Evolutionary conservation across 805 yeast genomes (phyloP), one percentile per base, ranked within the genome.

Genomic region (Ogataea henricii): DNA sequence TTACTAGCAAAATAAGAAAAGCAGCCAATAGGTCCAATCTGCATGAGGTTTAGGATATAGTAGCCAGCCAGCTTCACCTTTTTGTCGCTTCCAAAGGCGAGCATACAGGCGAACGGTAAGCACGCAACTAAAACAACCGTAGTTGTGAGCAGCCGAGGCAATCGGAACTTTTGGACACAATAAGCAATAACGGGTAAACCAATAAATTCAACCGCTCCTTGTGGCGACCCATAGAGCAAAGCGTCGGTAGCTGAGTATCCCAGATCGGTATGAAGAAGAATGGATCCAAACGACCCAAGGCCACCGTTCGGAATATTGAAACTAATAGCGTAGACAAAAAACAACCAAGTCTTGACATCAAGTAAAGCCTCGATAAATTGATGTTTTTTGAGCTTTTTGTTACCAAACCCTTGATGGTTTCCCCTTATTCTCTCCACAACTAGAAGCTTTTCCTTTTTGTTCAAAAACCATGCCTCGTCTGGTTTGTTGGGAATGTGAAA

Each of bases 401-500:
- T 64, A 40, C 62, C 65, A 29, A 57, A 59, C 33, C 67, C 67
- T 48, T 55, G 57, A 17, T 53, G 35, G 41, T 56, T 57, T 4
- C 36, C 48, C 32, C 54, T 49, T 29, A 56, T 45, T 46, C 69
- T 45, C 40, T 68, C 65, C 13, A 70, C 73, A 10, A 69, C 70
- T 10, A 67, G 63, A 6, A 52, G 37, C 35, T 58, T 70, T 45
- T 72, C 77, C 20, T 57, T 56, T 4, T 64, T 65, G 34, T 53
- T 62, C 51, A 73, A 59, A 49, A 71, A 71, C 71, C 73, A 68
- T 9, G 76, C 76, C 10, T 49, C 44, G 59, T 62, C 64, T 27
- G 89, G 88, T 26, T 69, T 64, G 54, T 79, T 81, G 12, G 88
- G 87, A 45, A 85, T 60, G 61, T 78, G 79, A 47, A 79, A 54